Base-by-base conservation (phyloP, 2,329 filamentous ascomycete genomes). In the Mycosphaerella sp. region DNA sequence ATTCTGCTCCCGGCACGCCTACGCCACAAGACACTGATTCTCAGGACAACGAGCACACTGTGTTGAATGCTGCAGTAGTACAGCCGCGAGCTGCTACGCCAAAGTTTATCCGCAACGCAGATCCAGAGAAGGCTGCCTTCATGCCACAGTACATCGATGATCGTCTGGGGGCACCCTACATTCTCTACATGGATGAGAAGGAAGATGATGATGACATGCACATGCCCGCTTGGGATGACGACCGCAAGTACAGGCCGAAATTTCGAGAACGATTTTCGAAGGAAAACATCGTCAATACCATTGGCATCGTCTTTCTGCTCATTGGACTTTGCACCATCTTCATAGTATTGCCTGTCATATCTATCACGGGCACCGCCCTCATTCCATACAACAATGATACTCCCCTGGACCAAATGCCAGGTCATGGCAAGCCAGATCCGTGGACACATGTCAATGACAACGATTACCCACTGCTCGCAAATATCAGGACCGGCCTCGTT, bases 151-250 rank as follows among this genome's bases (percentile, higher is more conserved):
- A 73, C 26, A 61, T 77, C 9, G 75, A 79, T 61, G 76, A 80
- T 59, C 69, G 75, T 32, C 64, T 79, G 10, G 70, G 67, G 14
- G 73, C 72, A 7, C 74, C 76, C 21, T 76, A 75, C 62, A 73
- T 77, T 4, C 61, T 80, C 17, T 77, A 77, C 58, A 67, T 70
- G 11, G 73, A 80, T 55, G 72, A 79, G 55, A 70, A 74, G 45
- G 79, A 81, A 61, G 72, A 72, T 26, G 79, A 81, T 57, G 79
- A 81, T 57, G 74, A 76, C 26, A 72, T 79, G 66, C 78, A 81
- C 55, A 76, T 78, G 69, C 78, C 79, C 8, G 68, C 69, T 45
- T 73, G 74, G 46, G 75, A 79, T 58, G 74, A 78, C 51, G 76
- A 79, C 55, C 68, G 72, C 54, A 66, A 60, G 41, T 71, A 70